phyloP scores from a whole-genome alignment of 345 rosid genomes.

The Arabis hirsuta region DNA sequence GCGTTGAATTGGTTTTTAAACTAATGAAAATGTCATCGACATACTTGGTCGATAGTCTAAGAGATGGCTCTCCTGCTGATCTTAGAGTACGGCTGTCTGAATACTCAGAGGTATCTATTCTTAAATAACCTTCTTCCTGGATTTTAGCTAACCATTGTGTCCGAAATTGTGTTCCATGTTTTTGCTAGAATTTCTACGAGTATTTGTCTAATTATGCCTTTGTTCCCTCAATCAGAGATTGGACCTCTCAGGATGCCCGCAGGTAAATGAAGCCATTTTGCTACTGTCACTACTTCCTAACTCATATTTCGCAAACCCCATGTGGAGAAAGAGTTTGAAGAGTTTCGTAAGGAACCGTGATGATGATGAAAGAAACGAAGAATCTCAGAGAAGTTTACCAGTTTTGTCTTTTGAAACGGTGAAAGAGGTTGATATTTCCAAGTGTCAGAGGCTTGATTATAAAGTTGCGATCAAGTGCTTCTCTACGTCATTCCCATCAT shows the following conservation, averaged over 20 bases:
- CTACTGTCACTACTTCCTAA: conserved; percentile 57
- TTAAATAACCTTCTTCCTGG: conserved; percentile 14
- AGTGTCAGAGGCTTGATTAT: conserved; percentile 64
- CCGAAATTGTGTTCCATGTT: conserved; percentile 1
- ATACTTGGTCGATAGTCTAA: conserved; percentile 44
- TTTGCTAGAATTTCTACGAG: not conserved
- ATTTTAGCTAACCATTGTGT: conserved; percentile 27
- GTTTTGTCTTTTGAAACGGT: conserved; percentile 55
- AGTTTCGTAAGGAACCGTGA: conserved; percentile 42
- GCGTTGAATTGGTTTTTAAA: conserved; percentile 52
- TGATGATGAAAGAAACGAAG: conserved; percentile 38
- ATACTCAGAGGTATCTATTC: conserved; percentile 60
- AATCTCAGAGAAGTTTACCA: conserved; percentile 41
- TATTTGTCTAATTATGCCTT: conserved; percentile 10
- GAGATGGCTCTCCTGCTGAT: conserved; percentile 48
- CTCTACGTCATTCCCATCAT: conserved; percentile 65
- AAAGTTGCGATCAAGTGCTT: conserved; percentile 57
- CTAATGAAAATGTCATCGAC: conserved; percentile 45
- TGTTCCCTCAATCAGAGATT: conserved; percentile 54
- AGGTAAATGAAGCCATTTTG: conserved; percentile 55
- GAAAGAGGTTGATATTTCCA: conserved; percentile 69
- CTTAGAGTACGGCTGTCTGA: conserved; percentile 62
- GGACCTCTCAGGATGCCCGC: conserved; percentile 72
- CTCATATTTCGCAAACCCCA: conserved; percentile 37
- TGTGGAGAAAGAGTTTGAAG: conserved; percentile 42